Conservation (phyloP, 495 filamentous ascomycete species). For the Ramalina intermedia region DNA sequence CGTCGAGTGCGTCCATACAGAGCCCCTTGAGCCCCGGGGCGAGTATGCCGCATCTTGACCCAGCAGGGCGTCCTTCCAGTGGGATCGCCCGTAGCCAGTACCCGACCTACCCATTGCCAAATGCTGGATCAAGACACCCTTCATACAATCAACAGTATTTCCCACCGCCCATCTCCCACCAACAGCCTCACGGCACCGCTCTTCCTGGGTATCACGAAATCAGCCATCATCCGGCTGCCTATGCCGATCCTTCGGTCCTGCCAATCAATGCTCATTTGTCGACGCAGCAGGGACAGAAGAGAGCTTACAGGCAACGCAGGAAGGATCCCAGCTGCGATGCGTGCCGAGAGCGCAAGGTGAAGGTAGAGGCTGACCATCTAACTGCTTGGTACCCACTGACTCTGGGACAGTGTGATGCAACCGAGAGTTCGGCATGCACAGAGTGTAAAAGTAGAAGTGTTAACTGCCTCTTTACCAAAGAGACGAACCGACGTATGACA, state of each 20-base stretch:
- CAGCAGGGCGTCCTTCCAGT: conserved; percentile 12
- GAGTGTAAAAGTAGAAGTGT: conserved; percentile 92
- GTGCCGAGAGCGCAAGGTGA: conserved; percentile 94
- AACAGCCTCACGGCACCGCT: neutral
- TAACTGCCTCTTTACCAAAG: conserved; percentile 97
- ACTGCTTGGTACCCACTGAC: conserved; percentile 3
- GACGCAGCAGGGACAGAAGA: conserved; percentile 55
- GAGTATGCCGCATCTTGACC: conserved; percentile 6
- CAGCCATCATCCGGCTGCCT: conserved; percentile 5
- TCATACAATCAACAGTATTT: conserved; percentile 10
- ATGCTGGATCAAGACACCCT: conserved; percentile 8
- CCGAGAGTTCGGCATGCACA: conserved; percentile 86
- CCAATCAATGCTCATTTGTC: conserved; percentile 31
- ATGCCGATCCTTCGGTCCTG: conserved; percentile 24
- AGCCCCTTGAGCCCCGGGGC: conserved; percentile 10
- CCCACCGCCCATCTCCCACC: conserved; percentile 1
- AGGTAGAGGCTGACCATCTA: conserved; percentile 33
- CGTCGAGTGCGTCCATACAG: conserved; percentile 40
- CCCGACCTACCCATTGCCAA: conserved; percentile 5
- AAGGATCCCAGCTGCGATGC: conserved; percentile 98
- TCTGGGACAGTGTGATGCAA: conserved; percentile 66
- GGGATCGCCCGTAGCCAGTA: conserved; percentile 5
- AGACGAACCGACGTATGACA: conserved; percentile 96
- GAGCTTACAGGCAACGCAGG: conserved; percentile 83
- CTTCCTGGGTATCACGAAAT: conserved; percentile 14